Conservation (phyloP, 2,329 filamentous ascomycete genomes). For the Paracoccidioides lutzii region DNA sequence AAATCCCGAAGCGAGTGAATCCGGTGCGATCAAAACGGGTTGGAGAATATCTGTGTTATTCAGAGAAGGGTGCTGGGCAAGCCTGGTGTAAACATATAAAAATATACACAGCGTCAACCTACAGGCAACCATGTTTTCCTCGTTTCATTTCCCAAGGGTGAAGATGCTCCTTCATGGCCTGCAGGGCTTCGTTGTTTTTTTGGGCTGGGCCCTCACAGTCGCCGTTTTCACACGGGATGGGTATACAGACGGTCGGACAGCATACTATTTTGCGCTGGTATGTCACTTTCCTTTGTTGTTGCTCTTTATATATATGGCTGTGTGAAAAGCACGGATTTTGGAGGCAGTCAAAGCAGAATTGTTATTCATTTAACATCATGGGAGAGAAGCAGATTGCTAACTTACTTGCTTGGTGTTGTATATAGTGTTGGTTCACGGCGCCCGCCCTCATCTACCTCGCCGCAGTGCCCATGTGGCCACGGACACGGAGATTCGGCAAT, state of each 20-base stretch:
- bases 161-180: constrained; percentile 44
- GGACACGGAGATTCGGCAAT: constrained; percentile 45
- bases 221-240: constrained; percentile 45
- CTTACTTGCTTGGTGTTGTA: neutral
- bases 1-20: neutral
- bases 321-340: no score
- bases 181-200: constrained; percentile 45
- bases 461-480: constrained; percentile 48
- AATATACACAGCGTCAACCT: neutral
- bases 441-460: constrained; percentile 47
- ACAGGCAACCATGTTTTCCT: constrained; percentile 7
- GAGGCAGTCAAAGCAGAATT: no score
- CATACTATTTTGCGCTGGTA: constrained; percentile 47
- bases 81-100: neutral
- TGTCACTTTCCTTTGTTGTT: constrained; percentile 13
- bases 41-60: neutral
- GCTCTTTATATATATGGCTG: no score
- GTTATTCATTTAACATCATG: neutral
- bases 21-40: neutral
- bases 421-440: constrained; percentile 46
- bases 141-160: constrained; percentile 24
- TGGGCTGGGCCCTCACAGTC: constrained; percentile 45
- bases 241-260: constrained; percentile 40
- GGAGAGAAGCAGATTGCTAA: neutral
- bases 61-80: neutral